Evolutionary conservation across 306 rosid genomes (phyloP), one percentile per base, ranked within the genome.

Genomic region (cucumber (Cucumis sativus)): DNA sequence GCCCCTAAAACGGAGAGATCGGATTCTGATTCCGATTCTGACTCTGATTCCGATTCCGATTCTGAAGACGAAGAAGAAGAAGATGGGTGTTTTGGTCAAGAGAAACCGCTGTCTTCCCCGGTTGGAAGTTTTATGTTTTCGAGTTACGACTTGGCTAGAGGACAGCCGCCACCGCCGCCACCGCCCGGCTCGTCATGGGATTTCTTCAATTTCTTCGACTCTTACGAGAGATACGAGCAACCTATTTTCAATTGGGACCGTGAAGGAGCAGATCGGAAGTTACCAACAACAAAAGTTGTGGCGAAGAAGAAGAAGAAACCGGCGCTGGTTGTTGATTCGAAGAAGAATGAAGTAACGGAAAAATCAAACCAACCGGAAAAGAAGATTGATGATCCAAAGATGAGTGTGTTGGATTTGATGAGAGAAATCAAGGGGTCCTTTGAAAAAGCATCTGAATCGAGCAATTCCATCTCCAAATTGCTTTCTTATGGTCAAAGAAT

Each of bases 201-300:
- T 74, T 90, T 92, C 84, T 79, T 95, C 25, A 89, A 89, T 79
- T 86, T 95, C 21, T 95, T 95, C 55, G 97, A 95, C 30, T 79
- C 91, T 5, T 93, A 84, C 71, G 98, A 93, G 30, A 88, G 74
- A 45, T 93, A 85, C 77, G 90, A 94, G 8, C 85, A 94, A 13
- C 85, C 82, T 8, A 62, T 80, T 33, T 90, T 83, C 81, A 69
- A 80, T 47, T 15, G 28, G 69, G 82, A 79, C 64, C 56, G 63
- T 1, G 84, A 68, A 20, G 49, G 70, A n/a, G 59, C 54, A 23
- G 77, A 39, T 11, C 67, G 70, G 8, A 55, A 30, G 8, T 40
- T 6, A 2, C 33, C 2, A 18, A 68, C 65, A 67, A 70, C 8
- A 21, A 80, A 63, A 54, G 80, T 74, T 57, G 82, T 75, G 11